phyloP scores from a whole-genome alignment of 2,329 filamentous ascomycete genomes.

The Cladosporium sp. region DNA sequence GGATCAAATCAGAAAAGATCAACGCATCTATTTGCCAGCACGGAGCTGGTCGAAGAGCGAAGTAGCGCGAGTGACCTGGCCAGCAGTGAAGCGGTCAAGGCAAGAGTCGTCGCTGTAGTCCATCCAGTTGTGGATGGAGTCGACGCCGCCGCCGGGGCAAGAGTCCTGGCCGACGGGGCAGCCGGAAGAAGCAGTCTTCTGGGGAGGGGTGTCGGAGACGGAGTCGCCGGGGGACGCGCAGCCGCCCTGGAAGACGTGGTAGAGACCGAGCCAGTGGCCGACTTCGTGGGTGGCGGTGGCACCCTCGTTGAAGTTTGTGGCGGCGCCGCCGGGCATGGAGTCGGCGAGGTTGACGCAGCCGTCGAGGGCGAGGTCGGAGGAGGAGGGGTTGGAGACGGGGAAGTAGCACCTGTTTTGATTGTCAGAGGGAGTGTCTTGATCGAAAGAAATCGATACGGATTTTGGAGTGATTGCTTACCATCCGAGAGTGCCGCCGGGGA shows the following conservation, averaged over 20 bases:
- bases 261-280: conserved; percentile 47
- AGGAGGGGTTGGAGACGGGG: conserved; percentile 41
- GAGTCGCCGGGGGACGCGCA: conserved; percentile 46
- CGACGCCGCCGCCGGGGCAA: conserved; percentile 48
- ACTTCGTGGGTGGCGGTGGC: conserved; percentile 47
- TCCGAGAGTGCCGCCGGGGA: conserved; percentile 35
- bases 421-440: not conserved
- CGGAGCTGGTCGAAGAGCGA: conserved; percentile 24
- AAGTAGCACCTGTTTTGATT: conserved; percentile 24
- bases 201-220: conserved; percentile 44
- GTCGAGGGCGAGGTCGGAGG: conserved; percentile 44
- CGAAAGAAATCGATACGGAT: not conserved
- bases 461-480: conserved; percentile 20
- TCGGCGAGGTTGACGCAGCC: conserved; percentile 49
- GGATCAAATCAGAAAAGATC: not conserved
- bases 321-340: conserved; percentile 52
- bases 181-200: conserved; percentile 47
- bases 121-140: conserved; percentile 58
- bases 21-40: conserved; percentile 1
- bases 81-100: conserved; percentile 25
- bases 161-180: conserved; percentile 51
- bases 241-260: conserved; percentile 47
- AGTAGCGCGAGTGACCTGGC: conserved; percentile 21
- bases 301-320: conserved; percentile 48
- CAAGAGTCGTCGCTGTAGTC: conserved; percentile 39